Evolutionary conservation across 306 rosid genomes (phyloP).

Genomic region (Vigna angularis): DNA sequence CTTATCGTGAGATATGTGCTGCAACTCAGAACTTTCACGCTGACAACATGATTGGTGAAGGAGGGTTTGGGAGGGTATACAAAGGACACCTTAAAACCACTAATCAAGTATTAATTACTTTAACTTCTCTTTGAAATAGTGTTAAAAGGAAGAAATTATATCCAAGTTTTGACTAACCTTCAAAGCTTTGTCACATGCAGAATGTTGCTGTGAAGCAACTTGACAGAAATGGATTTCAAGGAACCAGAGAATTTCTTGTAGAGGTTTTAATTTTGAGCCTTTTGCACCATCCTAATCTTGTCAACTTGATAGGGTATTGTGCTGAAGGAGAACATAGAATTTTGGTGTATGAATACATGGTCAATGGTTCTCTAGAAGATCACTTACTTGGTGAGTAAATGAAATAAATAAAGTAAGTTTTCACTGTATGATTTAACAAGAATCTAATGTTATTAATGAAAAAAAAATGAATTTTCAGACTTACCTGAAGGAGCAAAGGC

Average conservation of each 20-base stretch:
- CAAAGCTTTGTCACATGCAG: conserved; percentile 44
- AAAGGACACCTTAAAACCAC: conserved; percentile 60
- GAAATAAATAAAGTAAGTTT: too few relatives aligned
- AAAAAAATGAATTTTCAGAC: conserved; percentile 51
- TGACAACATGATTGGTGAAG: conserved; percentile 78
- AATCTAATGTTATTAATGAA: too few relatives aligned
- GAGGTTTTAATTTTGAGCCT: conserved; percentile 95
- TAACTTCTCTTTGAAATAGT: conserved; percentile 20
- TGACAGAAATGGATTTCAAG: conserved; percentile 97
- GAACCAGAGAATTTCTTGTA: conserved; percentile 88
- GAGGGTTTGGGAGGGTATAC: conserved; percentile 94
- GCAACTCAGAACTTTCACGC: conserved; percentile 79
- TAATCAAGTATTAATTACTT: conserved; percentile 59
- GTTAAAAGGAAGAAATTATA: background rate
- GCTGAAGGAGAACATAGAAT: conserved; percentile 90
- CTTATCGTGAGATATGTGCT: conserved; percentile 64
- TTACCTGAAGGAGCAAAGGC: conserved; percentile 44
- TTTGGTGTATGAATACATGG: conserved; percentile 87
- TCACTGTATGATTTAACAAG: too few relatives aligned
- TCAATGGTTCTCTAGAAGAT: conserved; percentile 82
- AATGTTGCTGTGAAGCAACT: conserved; percentile 90
- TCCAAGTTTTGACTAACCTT: conserved; percentile 9
- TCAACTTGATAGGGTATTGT: conserved; percentile 89
- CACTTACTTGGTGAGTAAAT: conserved; percentile 76
- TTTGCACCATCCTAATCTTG: conserved; percentile 83